Percentiles rank a stretch among this genome's conserved stretches.
Conservation (phyloP, 2,329 filamentous ascomycete species). For the Diaporthe eres region DNA sequence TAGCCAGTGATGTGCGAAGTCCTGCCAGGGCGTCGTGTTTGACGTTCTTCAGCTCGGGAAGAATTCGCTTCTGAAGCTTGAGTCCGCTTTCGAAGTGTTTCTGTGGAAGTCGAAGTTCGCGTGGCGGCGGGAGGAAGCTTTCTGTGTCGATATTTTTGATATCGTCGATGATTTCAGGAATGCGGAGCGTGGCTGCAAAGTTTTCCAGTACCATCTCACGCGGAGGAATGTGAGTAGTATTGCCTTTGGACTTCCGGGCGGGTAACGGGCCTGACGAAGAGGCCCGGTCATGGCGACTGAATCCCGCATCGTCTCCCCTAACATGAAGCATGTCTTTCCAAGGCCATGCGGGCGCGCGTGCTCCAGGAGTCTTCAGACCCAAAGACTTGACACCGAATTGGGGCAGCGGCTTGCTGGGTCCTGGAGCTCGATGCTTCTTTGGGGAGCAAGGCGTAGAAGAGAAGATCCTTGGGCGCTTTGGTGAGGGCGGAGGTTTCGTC, state of each 20-base stretch:
- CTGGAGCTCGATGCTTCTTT: constrained; percentile 54
- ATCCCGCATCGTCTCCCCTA: constrained; percentile 57
- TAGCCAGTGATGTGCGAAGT: constrained; percentile 72
- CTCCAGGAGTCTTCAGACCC: constrained; percentile 74
- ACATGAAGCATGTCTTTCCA: constrained; percentile 75
- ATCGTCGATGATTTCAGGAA: constrained; percentile 51
- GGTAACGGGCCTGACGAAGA: constrained; percentile 7
- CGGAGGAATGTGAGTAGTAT: constrained; percentile 55
- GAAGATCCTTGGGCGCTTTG: constrained; percentile 57
- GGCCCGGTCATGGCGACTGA: neutral
- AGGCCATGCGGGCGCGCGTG: constrained; percentile 80
- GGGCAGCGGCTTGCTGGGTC: constrained; percentile 52
- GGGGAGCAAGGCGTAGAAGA: constrained; percentile 69
- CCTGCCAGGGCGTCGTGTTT: constrained; percentile 71
- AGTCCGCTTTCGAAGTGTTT: constrained; percentile 72
- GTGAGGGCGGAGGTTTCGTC: constrained; percentile 46
- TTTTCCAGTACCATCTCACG: constrained; percentile 60
- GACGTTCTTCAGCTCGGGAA: constrained; percentile 58
- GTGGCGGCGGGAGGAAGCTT: constrained; percentile 60
- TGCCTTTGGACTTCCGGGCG: constrained; percentile 65
- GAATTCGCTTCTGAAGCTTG: constrained; percentile 65
- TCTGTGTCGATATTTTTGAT: constrained; percentile 55
- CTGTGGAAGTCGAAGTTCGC: constrained; percentile 66
- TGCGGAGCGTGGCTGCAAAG: constrained; percentile 56
- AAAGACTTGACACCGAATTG: constrained; percentile 61